Base-by-base conservation (phyloP, 805 yeast species). In the Blastobotrys americana region DNA sequence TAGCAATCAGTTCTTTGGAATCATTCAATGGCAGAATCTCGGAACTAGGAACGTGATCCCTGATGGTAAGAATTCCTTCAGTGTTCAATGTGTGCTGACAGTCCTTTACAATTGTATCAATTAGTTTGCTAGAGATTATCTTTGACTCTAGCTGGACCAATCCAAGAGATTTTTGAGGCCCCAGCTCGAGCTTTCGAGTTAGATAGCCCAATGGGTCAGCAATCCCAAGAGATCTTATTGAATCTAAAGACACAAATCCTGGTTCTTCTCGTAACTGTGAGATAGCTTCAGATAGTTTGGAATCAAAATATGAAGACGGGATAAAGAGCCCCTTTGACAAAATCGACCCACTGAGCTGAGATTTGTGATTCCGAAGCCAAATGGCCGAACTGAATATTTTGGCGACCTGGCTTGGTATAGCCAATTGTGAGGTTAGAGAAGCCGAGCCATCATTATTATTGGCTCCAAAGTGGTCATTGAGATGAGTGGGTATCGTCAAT, bases 291-390 rank as follows among this genome's bases (percentile, higher is more conserved):
- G 42, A 25, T 8, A 42, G 43, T 39, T 37, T 44, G 13, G 22
- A 23, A 10, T 44, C 42, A 31, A 37, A 42, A 33, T 43, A 49
- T 3, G 25, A 34, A 3, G 37, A 27, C 5, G 55, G 55, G 15
- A 46, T 45, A 21, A 34, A 51, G 6, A 47, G 18, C 20, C 34
- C 31, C 25, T 36, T 3, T 5, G 42, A 9, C 20, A 37, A 37
- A 19, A 43, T 22, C 3, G 41, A 20, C 5, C 46, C 46, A 6
- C 15, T 19, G 25, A 33, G 15, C 16, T 21, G 25, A 25, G 22
- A 9, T 3, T 25, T 25, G 31, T 25, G 31, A 25, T 25, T 25
- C 13, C 31, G 19, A 22, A n/a, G 8, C 41, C 22, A 16, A 21
- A 8, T 38, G 27, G 16, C 33, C 17, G 17, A 22, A 6, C 5